Base-by-base conservation (phyloP, 1,139 yeast species). In the Spencermartinsiella ligniputridi region DNA sequence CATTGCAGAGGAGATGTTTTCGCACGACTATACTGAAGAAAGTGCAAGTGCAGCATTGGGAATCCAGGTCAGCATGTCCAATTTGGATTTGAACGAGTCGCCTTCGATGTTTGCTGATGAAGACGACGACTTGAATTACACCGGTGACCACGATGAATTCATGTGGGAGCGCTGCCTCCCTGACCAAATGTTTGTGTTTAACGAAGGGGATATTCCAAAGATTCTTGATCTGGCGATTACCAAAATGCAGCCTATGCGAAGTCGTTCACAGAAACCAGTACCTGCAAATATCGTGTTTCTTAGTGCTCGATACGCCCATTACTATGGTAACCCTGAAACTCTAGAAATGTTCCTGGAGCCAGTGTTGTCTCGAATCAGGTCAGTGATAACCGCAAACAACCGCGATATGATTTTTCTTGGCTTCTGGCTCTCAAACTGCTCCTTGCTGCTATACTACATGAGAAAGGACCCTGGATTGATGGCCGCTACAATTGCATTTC, bases 271-370 rank as follows among this genome's bases (percentile, higher is more conserved):
- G 50, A 61, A 62, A 45, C 72, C 74, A 0, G 59, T 66, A 15
- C 71, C 75, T 1, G 75, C 75, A 2, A 69, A 70, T 49, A 60
- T 69, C 41, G 46, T 71, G 3, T 71, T 70, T 46, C 54, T 71
- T 37, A 62, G 68, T 18, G 62, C 69, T 2, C 57, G 75, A 19
- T 71, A 67, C 47, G 72, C 71, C 8, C 67, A 65, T 44, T 66
- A 66, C 46, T 57, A 54, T 39, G 69, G 70, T 25, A 60, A 60
- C 21, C 54, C 59, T 1, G 69, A 66, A 32, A 56, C 65, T 25
- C 49, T 70, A 39, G 59, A 56, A 12, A 60, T 61, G 33, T 52
- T 71, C 24, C 44, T 69, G 37, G 48, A 51, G 13, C 70, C 71
- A 2, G 62, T 66, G 1, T 49, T 64, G 15, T 55, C 58, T 17